A percentile compares a stretch with the other conserved stretches of the same genome.
These are phyloP conservation scores for Pterocarpus macrocarpus DNA, from an alignment of 306 rosid genomes.

Conservation along the genomic window DNA sequence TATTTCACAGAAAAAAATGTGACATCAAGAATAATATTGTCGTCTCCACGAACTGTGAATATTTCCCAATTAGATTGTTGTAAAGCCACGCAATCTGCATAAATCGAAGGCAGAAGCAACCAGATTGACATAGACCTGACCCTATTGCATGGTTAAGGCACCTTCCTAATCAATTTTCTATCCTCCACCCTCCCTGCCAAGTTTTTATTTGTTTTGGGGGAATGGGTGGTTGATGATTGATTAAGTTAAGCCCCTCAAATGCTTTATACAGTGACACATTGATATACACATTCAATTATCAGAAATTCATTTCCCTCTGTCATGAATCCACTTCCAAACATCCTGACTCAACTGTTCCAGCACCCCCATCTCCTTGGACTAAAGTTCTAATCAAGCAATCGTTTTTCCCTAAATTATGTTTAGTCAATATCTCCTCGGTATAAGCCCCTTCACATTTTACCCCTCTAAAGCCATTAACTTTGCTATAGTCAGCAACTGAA, in stretches of 20 bases:
- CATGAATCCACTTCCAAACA: conserved; percentile 18
- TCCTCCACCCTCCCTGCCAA: conserved; percentile 16
- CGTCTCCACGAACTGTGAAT: too few species aligned
- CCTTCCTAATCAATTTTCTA: conserved; percentile 39
- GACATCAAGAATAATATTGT: too few species aligned
- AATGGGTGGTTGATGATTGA: conserved; percentile 28
- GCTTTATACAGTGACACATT: conserved; percentile 22
- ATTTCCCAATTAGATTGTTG: conserved; percentile 21
- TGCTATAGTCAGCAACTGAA: conserved; percentile 30
- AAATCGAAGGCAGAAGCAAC: conserved; percentile 36
- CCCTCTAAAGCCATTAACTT: conserved; percentile 7
- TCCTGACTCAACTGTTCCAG: not conserved
- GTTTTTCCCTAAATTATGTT: conserved; percentile 29
- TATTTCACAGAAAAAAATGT: too few species aligned
- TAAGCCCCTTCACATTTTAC: conserved; percentile 37
- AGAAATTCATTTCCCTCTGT: conserved; percentile 30
- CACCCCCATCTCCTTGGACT: conserved; percentile 18
- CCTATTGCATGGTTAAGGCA: conserved; percentile 33
- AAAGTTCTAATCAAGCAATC: conserved; percentile 23
- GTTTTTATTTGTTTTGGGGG: conserved; percentile 29
- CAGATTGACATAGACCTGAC: conserved; percentile 11
- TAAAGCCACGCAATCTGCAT: conserved; percentile 1
- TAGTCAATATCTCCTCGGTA: conserved; percentile 31
- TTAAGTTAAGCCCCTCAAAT: conserved; percentile 11
- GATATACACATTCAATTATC: conserved; percentile 23